Conservation (phyloP, 179 eudicot genomes). For the Gypsophila paniculata region DNA sequence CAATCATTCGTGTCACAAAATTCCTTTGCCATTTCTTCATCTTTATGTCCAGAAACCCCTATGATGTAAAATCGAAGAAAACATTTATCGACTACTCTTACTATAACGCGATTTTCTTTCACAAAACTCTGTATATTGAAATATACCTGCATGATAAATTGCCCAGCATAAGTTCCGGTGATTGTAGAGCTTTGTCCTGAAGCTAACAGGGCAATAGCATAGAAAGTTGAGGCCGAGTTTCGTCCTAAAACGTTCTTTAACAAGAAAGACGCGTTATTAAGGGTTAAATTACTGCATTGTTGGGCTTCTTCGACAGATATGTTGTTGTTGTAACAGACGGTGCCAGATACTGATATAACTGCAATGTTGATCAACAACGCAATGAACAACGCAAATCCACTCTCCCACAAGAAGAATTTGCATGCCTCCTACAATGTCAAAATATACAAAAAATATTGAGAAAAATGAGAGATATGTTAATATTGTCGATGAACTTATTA, state of each 20-base stretch:
- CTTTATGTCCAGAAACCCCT: conserved; percentile 81
- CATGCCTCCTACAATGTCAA: conserved; percentile 68
- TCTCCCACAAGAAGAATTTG: conserved; percentile 73
- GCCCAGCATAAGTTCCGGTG: conserved; percentile 97
- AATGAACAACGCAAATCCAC: conserved; percentile 72
- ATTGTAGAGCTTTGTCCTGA: conserved; percentile 95
- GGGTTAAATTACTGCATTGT: conserved; percentile 55
- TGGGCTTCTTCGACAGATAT: conserved; percentile 32
- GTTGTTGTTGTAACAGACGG: conserved; percentile 49
- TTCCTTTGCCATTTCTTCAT: conserved; percentile 77
- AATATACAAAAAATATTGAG: not conserved
- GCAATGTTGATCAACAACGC: conserved; percentile 81
- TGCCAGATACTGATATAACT: conserved; percentile 63
- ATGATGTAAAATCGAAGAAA: not conserved
- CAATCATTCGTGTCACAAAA: conserved; percentile 61
- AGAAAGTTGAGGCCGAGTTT: conserved; percentile 59
- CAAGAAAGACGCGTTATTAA: conserved; percentile 74
- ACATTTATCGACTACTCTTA: too few relatives aligned
- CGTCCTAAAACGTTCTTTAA: conserved; percentile 69
- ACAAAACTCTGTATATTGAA: not conserved
- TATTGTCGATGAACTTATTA: too few relatives aligned
- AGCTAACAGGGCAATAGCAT: conserved; percentile 73
- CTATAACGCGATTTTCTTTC: not conserved
- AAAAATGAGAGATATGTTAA: too few relatives aligned
- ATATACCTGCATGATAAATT: conserved; percentile 76